Base-by-base conservation (phyloP, 108 stramenopile species). In the Skeletonema menzelii region DNA sequence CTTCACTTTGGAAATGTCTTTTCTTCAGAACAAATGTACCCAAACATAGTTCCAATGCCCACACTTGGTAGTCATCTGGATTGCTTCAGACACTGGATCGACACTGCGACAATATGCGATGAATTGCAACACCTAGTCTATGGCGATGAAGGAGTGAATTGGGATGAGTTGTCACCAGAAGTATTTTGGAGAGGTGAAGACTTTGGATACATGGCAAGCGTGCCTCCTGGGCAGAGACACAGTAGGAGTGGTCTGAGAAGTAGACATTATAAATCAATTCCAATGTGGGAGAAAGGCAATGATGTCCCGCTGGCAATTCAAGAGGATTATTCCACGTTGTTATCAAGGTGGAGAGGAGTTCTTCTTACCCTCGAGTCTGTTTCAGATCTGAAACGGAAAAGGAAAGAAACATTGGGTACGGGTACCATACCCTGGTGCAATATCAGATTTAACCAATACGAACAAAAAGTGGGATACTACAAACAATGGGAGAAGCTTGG, bases 121-220 rank as follows among this genome's bases (percentile, higher is more conserved):
- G 59, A 34, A n/a, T 12, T 60, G 31, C 24, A 30, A 24, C 59
- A 31, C 27, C 8, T 34, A 30, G 59, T 34, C 30, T 60, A 60
- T 60, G 59, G 59, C 4, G 20, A 53, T 11, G 15, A 53, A 4
- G 49, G 49, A 31, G 8, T 40, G 8, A 27, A 64, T 4, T 60
- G 17, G 20, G 28, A 60, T 70, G 61, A 61, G 2, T 31, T 77
- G 62, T 63, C 32, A 8, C 57, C 70, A 12, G 69, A 77, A 34
- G 31, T 77, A 3, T 40, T 77, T n/a, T 77, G 76, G 76, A 63
- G 76, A 5, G 76, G 76, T 0, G 64, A 61, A 5, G 76, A 77
- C 37, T 77, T 64, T 46, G 63, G 63, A 10, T 75, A 75, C 11
- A 35, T 75, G 20, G 37, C 59, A 17, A 38, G 8, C 5, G 37